Conservation (phyloP, 192 early-diverging fungal species). For the Podila epigama region DNA sequence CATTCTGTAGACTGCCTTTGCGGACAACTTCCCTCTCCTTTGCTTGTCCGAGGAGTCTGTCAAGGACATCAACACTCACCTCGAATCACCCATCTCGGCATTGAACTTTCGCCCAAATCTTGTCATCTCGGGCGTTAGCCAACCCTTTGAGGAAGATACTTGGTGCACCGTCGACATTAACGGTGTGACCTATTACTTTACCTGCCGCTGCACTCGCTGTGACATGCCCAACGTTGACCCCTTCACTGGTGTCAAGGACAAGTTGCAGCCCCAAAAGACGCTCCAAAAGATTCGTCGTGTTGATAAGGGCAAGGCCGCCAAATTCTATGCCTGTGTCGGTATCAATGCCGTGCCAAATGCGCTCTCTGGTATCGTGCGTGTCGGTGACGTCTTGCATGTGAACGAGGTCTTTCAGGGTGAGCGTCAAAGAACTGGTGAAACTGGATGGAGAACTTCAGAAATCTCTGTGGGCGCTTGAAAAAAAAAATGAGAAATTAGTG, state of each 20-base stretch:
- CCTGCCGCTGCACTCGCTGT: conserved; percentile 66
- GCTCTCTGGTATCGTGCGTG: conserved; percentile 18
- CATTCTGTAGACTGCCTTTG: conserved; percentile 70
- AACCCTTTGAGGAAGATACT: conserved; percentile 75
- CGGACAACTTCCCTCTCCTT: conserved; percentile 81
- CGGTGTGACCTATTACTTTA: conserved; percentile 55
- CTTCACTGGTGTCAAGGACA: conserved; percentile 56
- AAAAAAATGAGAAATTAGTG: conserved; percentile 3
- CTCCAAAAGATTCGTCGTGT: conserved; percentile 62
- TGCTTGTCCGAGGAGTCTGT: conserved; percentile 66
- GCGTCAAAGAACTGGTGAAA: conserved; percentile 25
- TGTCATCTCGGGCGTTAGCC: conserved; percentile 51
- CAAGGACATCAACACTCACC: conserved; percentile 64
- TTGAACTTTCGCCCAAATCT: conserved; percentile 84
- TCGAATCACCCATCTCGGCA: conserved; percentile 55
- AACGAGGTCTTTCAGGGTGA: conserved; percentile 43
- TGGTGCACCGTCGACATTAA: conserved; percentile 65
- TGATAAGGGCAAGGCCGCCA: conserved; percentile 51
- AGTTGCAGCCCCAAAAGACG: conserved; percentile 60
- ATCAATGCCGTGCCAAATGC: conserved; percentile 49
- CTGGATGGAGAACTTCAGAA: conserved; percentile 26
- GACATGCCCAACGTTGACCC: conserved; percentile 68
- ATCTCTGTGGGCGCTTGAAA: conserved; percentile 26
- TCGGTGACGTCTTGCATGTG: conserved; percentile 39
- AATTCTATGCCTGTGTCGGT: conserved; percentile 56